Percentiles rank a stretch among this genome's conserved stretches.
Evolutionary conservation across 148 eudicot species (phyloP).

Genomic region (Rhododendron vialii): DNA sequence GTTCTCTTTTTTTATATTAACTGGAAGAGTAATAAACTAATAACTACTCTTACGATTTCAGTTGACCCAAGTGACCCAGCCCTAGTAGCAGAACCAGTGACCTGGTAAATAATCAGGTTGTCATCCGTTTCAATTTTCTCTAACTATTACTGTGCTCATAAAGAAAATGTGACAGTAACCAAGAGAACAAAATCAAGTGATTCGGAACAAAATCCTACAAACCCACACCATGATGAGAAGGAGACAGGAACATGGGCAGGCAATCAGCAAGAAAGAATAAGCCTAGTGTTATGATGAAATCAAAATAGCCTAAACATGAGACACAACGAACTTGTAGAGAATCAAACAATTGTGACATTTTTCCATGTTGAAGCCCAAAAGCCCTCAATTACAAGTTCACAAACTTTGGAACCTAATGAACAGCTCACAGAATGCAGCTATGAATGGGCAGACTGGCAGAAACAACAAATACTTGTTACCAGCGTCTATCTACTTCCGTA

Average conservation of each 20-base stretch:
- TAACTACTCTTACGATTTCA: not conserved
- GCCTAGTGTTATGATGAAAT: not conserved
- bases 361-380: not conserved
- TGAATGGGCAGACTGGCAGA: not conserved
- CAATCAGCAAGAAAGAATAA: not conserved
- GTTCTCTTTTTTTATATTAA: not conserved
- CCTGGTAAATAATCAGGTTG: not conserved
- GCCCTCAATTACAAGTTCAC: not conserved
- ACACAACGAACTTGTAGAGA: not conserved
- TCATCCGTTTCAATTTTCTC: not conserved
- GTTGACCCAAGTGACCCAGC: not conserved
- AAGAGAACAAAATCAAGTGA: not conserved
- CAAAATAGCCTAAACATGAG: not conserved
- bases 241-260: not conserved
- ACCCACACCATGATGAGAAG: not conserved
- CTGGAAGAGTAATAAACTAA: slow-evolving; percentile 5
- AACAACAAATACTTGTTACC: not conserved
- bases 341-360: not conserved
- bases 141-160: not conserved
- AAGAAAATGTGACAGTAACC: not conserved
- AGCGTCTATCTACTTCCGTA: not conserved
- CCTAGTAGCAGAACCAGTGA: not conserved
- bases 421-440: not conserved
- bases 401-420: not conserved
- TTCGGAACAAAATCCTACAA: not conserved